A percentile compares a stretch with the other conserved stretches of the same genome.
Evolutionary conservation across 1,284 basidiomycete genomes (phyloP).

Genomic region (Cutaneotrichosporon sp.): DNA sequence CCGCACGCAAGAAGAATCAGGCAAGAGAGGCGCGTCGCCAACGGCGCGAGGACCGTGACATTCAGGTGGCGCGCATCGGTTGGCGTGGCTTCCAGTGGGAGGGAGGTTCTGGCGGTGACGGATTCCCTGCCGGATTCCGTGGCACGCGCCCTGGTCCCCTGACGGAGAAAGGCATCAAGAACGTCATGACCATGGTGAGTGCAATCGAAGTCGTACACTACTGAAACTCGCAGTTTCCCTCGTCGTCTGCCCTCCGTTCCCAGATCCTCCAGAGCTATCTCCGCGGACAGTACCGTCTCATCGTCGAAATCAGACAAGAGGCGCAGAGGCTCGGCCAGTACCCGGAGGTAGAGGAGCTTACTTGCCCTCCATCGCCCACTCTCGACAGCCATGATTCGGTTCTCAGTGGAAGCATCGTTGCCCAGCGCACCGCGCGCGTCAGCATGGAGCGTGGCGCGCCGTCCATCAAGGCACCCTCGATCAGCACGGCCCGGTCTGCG

Average conservation of each 20-base stretch:
- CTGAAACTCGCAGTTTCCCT: slow-evolving; percentile 52
- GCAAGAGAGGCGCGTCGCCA: slow-evolving; percentile 23
- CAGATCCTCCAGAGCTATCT: slow-evolving; percentile 57
- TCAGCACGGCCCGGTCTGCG: slow-evolving; percentile 25
- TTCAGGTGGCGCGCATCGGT: slow-evolving; percentile 35
- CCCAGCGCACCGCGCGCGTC: slow-evolving; percentile 7
- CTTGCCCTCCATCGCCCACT: slow-evolving; percentile 25
- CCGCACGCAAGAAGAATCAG: slow-evolving; percentile 17
- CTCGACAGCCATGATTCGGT: slow-evolving; percentile 30
- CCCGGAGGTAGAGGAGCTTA: slow-evolving; percentile 38
- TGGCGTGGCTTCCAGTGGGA: slow-evolving; percentile 52
- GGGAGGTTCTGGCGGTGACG: slow-evolving; percentile 42
- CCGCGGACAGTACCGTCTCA: slow-evolving; percentile 55
- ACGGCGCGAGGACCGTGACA: slow-evolving; percentile 29
- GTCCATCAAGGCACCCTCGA: slow-evolving; percentile 26
- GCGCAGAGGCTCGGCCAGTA: slow-evolving; percentile 41
- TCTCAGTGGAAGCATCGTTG: background rate
- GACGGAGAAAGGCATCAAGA: slow-evolving; percentile 75
- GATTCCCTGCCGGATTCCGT: slow-evolving; percentile 46
- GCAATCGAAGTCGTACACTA: background rate
- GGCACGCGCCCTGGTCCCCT: slow-evolving; percentile 66
- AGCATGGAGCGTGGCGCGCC: slow-evolving; percentile 24
- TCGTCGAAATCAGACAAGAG: slow-evolving; percentile 42
- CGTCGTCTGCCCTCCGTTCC: slow-evolving; percentile 58
- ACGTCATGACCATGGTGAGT: slow-evolving; percentile 81